Evolutionary conservation across 78 protist genomes (phyloP).

Genomic region (Dictyostelium discoideum): DNA sequence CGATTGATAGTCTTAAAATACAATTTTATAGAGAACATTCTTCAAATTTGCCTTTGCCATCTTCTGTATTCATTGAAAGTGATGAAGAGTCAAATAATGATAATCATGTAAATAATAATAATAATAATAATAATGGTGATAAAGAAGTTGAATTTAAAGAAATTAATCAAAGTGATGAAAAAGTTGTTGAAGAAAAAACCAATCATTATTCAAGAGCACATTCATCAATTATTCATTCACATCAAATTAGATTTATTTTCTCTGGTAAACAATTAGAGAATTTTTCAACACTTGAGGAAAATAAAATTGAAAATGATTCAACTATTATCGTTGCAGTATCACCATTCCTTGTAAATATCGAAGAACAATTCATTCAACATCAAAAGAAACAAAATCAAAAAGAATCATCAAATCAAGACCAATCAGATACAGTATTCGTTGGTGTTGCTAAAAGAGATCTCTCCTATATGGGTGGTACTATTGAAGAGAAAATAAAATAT

Average conservation of each 20-base stretch:
- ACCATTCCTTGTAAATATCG: background rate
- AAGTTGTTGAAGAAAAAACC: background rate
- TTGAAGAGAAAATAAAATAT: background rate
- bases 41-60: slow-evolving; percentile 35
- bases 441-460: background rate
- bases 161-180: background rate
- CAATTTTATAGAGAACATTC: slow-evolving; percentile 40
- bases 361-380: background rate
- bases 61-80: slow-evolving; percentile 1
- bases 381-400: background rate
- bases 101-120: background rate
- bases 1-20: slow-evolving; percentile 30
- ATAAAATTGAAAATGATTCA: background rate
- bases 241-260: slow-evolving; percentile 35
- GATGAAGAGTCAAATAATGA: background rate
- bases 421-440: background rate
- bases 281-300: slow-evolving; percentile 14
- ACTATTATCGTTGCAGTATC: slow-evolving; percentile 21
- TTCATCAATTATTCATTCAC: slow-evolving; percentile 40
- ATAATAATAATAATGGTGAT: background rate
- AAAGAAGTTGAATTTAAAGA: background rate
- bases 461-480: background rate
- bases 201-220: background rate
- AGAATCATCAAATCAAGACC: background rate
- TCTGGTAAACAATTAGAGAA: slow-evolving; percentile 47